These are phyloP conservation scores for Beauveria asiatica DNA, from an alignment of 2,329 filamentous ascomycete species.

Conservation along the genomic window DNA sequence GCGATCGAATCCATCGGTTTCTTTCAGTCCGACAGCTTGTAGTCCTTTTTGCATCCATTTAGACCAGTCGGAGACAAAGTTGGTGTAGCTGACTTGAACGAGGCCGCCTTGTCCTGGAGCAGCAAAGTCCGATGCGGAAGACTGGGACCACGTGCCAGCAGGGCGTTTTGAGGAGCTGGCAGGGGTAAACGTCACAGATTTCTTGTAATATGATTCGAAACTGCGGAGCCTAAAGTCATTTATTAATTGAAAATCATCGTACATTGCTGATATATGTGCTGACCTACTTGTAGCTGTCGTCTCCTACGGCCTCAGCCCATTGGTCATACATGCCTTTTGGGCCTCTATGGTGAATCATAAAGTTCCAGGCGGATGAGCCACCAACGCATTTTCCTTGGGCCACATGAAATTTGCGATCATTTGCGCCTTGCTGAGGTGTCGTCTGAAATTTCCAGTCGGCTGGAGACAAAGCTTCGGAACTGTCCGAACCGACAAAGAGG, in stretches of 20 bases:
- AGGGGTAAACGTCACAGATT: conserved; percentile 19
- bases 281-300: conserved; percentile 21
- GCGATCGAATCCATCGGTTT: conserved; percentile 15
- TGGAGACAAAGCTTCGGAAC: conserved; percentile 15
- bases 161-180: conserved; percentile 8
- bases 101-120: conserved; percentile 16
- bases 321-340: conserved; percentile 22
- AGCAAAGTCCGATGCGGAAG: conserved; percentile 17
- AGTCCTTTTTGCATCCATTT: conserved; percentile 18
- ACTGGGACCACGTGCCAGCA: conserved; percentile 19
- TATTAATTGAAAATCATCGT: neutral
- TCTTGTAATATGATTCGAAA: conserved; percentile 21
- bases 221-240: neutral
- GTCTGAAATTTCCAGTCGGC: conserved; percentile 24
- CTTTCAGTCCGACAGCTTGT: conserved; percentile 19
- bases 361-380: conserved; percentile 29
- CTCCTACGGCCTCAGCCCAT: conserved; percentile 22
- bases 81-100: conserved; percentile 20
- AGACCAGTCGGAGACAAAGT: conserved; percentile 18
- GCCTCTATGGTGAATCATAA: conserved; percentile 26
- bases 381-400: conserved; percentile 30
- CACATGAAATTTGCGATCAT: conserved; percentile 25
- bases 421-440: conserved; percentile 16
- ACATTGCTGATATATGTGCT: neutral
- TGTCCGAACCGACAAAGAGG: conserved; percentile 15